Evolutionary conservation across 2,329 filamentous ascomycete genomes (phyloP).

Genomic region (Cryphonectria japonica): DNA sequence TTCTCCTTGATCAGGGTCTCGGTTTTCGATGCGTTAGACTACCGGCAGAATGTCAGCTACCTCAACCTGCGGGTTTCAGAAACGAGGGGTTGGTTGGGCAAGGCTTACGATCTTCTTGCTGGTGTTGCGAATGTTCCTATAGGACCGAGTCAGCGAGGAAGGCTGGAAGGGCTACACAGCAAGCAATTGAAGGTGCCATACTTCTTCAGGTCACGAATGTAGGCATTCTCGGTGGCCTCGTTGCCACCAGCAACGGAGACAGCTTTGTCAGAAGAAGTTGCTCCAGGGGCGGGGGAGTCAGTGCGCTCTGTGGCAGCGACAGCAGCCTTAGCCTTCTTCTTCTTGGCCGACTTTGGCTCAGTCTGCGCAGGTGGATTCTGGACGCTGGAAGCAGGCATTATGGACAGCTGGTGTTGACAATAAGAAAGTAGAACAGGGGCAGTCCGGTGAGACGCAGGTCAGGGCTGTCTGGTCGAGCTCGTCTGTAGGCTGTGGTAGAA

Average conservation of each 20-base stretch:
- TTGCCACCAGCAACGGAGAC: conserved; percentile 56
- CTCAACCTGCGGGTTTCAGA: background rate
- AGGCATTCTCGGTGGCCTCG: conserved; percentile 70
- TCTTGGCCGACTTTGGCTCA: conserved; percentile 69
- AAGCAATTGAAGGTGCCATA: conserved; percentile 49
- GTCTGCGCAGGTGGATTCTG: conserved; percentile 65
- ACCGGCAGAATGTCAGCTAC: conserved; percentile 23
- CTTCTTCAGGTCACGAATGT: conserved; percentile 91
- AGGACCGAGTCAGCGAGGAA: background rate
- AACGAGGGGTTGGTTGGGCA: conserved; percentile 21
- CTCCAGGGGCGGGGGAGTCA: conserved; percentile 59
- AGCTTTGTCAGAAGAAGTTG: conserved; percentile 54
- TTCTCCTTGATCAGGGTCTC: conserved; percentile 71
- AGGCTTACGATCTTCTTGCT: conserved; percentile 88
- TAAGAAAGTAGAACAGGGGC: conserved; percentile 18
- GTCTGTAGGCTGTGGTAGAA: background rate
- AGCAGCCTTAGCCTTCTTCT: conserved; percentile 65
- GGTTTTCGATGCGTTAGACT: conserved; percentile 75
- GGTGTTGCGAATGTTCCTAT: conserved; percentile 85
- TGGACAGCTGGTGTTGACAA: conserved; percentile 28
- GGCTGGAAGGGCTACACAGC: background rate
- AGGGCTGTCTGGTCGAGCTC: conserved; percentile 10
- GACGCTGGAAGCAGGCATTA: conserved; percentile 67
- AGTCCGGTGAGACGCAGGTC: conserved; percentile 6
- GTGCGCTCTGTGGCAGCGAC: conserved; percentile 44